A percentile compares a stretch with the other conserved stretches of the same genome.
phyloP scores from a whole-genome alignment of 2,329 filamentous ascomycete genomes.

The Xylaria hypoxylon region DNA sequence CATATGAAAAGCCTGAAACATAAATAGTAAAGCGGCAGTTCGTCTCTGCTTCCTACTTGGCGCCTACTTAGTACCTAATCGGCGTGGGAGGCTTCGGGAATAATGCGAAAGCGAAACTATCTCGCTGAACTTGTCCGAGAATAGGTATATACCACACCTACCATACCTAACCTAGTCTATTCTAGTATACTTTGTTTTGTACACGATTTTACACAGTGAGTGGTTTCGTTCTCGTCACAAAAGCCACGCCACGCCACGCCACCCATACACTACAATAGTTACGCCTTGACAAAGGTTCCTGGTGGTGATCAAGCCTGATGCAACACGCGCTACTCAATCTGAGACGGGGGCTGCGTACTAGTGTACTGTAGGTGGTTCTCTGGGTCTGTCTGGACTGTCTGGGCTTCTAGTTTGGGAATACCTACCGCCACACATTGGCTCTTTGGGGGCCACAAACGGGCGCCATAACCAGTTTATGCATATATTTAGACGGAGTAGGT shows the following conservation, averaged over 20 bases:
- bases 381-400: neutral
- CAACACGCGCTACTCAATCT: neutral
- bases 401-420: neutral
- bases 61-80: too few relatives aligned
- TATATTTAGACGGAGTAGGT: neutral
- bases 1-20: slow-evolving; percentile 2
- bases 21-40: slow-evolving; percentile 1
- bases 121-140: too few relatives aligned
- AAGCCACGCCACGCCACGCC: slow-evolving; percentile 16
- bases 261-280: neutral
- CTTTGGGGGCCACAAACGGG: neutral
- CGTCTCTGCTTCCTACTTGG: neutral
- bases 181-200: neutral
- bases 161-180: too few relatives aligned
- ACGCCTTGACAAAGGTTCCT: neutral
- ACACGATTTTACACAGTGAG: neutral
- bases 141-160: too few relatives aligned
- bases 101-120: neutral
- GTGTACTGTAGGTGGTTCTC: neutral
- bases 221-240: neutral
- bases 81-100: neutral
- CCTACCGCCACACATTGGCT: neutral
- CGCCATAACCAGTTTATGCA: slow-evolving; percentile 1
- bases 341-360: slow-evolving; percentile 13
- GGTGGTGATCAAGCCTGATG: slow-evolving; percentile 1